phyloP scores from a whole-genome alignment of 169 alveolate genomes.

The Theileria equi region DNA sequence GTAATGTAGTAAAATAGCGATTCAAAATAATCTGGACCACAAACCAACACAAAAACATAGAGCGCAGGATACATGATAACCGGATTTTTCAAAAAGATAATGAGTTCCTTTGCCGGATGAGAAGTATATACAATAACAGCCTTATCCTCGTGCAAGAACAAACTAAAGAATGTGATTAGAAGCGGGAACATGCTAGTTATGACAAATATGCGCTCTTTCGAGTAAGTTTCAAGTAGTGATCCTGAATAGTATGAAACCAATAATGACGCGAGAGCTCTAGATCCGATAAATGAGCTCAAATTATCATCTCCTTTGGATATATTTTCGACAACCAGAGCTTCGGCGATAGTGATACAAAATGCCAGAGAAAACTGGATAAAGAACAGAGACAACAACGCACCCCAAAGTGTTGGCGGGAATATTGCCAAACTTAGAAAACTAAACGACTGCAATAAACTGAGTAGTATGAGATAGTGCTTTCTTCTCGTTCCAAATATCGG shows the following conservation, averaged over 20 bases:
- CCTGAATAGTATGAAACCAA: conserved; percentile 93
- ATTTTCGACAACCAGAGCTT: conserved; percentile 78
- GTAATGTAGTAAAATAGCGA: conserved; percentile 89
- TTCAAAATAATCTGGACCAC: conserved; percentile 90
- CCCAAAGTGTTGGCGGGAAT: conserved; percentile 10
- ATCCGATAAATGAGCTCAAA: conserved; percentile 87
- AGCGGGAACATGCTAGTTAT: conserved; percentile 87
- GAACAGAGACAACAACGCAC: not conserved
- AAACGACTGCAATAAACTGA: conserved; percentile 7
- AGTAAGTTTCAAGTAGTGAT: conserved; percentile 79
- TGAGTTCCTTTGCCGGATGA: conserved; percentile 72
- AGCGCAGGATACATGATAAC: conserved; percentile 4
- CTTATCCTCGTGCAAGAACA: conserved; percentile 78
- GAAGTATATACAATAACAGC: conserved; percentile 61
- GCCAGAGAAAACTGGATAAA: conserved; percentile 15
- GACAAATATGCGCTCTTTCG: conserved; percentile 80
- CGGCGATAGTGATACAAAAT: conserved; percentile 86
- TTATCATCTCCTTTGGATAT: conserved; percentile 47
- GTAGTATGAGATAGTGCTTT: conserved; percentile 6
- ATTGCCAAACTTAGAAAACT: conserved; percentile 12
- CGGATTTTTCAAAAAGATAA: conserved; percentile 60
- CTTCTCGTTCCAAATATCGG: conserved; percentile 68
- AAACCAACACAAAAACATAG: conserved; percentile 55
- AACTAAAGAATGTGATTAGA: conserved; percentile 76
- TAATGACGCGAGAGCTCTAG: conserved; percentile 86